Evolutionary conservation across 2,329 filamentous ascomycete genomes (phyloP).

Genomic region (Colletotrichum sp.): DNA sequence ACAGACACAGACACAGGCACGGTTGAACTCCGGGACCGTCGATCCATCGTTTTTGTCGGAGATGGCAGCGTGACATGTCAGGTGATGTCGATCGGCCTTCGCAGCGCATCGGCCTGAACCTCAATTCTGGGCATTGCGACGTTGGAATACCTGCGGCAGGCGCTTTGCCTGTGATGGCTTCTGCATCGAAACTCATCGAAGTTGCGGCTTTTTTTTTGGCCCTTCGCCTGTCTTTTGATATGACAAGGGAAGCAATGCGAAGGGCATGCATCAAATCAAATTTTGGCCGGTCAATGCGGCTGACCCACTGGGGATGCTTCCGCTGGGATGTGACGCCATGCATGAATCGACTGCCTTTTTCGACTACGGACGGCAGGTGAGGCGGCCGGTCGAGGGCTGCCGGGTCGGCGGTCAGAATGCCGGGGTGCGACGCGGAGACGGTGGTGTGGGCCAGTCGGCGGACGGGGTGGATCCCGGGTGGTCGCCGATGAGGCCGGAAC

Average conservation of each 20-base stretch:
- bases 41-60: not conserved
- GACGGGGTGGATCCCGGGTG: not conserved
- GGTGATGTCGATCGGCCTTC: not conserved
- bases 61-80: not conserved
- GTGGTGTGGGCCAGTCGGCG: not conserved
- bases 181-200: not conserved
- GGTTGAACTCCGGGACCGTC: not conserved
- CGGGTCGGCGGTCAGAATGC: not conserved
- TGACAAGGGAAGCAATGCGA: not conserved
- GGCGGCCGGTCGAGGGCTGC: not conserved
- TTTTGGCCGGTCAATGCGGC: not conserved
- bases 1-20: not conserved
- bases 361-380: not conserved
- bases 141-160: not conserved
- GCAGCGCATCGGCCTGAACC: not conserved
- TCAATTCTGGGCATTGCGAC: not conserved
- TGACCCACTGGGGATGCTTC: not conserved
- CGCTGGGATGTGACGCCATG: not conserved
- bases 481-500: not conserved
- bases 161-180: not conserved
- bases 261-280: not conserved
- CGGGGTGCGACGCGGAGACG: not conserved
- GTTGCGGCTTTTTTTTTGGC: not conserved
- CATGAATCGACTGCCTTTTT: not conserved
- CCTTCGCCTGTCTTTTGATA: not conserved